Base-by-base conservation (phyloP, 768 basidiomycete species). In the Pisolithus microcarpus region DNA sequence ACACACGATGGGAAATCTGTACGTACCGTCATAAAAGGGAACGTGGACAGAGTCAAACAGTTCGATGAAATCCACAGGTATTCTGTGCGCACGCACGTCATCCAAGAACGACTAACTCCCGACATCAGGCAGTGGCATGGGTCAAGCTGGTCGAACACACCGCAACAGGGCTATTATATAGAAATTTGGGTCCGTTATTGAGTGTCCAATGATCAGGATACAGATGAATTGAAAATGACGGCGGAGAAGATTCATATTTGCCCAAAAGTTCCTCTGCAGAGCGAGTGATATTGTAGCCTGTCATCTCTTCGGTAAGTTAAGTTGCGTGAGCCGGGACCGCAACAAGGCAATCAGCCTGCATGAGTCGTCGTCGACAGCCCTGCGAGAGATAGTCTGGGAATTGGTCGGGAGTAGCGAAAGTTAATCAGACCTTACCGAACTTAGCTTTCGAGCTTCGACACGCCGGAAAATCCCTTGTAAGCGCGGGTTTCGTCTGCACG, bases 1-100 rank as follows among this genome's bases (percentile, higher is more conserved):
- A 47, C 21, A 23, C 31, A 30, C 37, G 19, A 45, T 26, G 31
- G 38, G 26, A 13, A 49, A n/a, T 39, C 38, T 42, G 31, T 16
- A 70, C 75, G 24, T 52, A 88, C 89, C 90, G 64, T 91, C 86
- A 64, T 91, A 92, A 66, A 89, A 92, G 19, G 87, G 86, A 4
- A 89, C 76, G 51, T 74, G 75, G 4, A 81, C 79, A 19, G 75
- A 68, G 54, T 92, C 85, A 58, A 92, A 90, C 26, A 90, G 68
- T 53, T 90, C 86, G 11, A 91, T 72, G 63, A 88, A 90, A 69
- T 92, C 90, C 28, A 85, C 81, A 11, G 90, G 90, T 74, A 92
- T 91, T 43, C 88, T 76, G 57, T 87, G 80, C 7, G 84, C 83
- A 43, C 87, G 80, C 49, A 92, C 82, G 61, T 92, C 90, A 60